These are phyloP conservation scores for Brassica balearica DNA, from an alignment of 441 rosid species.

Conservation along the genomic window DNA sequence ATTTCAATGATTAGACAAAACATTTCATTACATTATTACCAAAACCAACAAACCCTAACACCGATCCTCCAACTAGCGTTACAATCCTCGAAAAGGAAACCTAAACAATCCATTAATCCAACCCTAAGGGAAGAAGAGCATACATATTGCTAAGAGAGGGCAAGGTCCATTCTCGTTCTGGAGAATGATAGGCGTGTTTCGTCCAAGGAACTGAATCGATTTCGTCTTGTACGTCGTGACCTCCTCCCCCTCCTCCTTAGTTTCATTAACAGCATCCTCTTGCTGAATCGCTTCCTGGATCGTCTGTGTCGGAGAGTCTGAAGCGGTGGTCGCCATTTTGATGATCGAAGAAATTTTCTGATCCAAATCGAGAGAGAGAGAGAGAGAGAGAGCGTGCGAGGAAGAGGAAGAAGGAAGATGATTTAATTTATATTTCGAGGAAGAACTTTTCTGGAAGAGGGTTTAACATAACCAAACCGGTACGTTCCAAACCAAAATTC, in stretches of 20 bases:
- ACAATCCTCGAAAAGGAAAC: neutral
- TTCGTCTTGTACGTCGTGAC: slow-evolving; percentile 70
- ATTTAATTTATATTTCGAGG: slow-evolving; percentile 8
- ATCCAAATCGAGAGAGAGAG: slow-evolving; percentile 3
- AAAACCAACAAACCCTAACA: slow-evolving; percentile 34
- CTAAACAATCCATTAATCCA: slow-evolving; percentile 6
- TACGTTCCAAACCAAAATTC: too few species aligned
- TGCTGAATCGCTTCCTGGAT: slow-evolving; percentile 44
- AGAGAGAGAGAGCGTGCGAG: slow-evolving; percentile 2
- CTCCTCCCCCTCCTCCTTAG: slow-evolving; percentile 24
- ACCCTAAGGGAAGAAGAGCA: slow-evolving; percentile 19
- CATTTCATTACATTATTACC: slow-evolving; percentile 15
- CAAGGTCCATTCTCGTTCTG: slow-evolving; percentile 99
- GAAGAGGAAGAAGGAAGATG: neutral
- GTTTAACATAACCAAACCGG: neutral
- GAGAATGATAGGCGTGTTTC: slow-evolving; percentile 87
- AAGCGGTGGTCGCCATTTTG: slow-evolving; percentile 45
- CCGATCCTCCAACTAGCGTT: slow-evolving; percentile 11
- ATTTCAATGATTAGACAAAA: neutral
- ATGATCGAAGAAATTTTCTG: slow-evolving; percentile 25
- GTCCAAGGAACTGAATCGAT: slow-evolving; percentile 82
- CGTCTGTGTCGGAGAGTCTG: slow-evolving; percentile 45
- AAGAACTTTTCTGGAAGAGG: neutral
- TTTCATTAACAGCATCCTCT: slow-evolving; percentile 32
- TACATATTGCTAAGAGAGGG: slow-evolving; percentile 96